Conservation (phyloP, 108 stramenopile genomes). For the Aureococcus anophagefferens region DNA sequence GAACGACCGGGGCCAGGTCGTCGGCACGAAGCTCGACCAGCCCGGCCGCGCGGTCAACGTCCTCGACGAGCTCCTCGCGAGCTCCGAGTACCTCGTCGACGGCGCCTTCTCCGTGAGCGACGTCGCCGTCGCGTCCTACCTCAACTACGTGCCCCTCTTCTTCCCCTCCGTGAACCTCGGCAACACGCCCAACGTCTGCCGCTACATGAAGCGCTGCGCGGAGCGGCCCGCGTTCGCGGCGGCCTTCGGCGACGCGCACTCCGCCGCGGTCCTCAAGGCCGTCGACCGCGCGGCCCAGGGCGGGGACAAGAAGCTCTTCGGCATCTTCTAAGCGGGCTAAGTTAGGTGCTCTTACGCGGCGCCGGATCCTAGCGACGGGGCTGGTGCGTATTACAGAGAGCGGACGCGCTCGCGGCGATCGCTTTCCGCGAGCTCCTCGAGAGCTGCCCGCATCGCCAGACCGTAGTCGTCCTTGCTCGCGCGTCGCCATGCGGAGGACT, state of each 20-base stretch:
- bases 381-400: too few relatives aligned
- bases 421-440: too few relatives aligned
- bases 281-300: slow-evolving; percentile 27
- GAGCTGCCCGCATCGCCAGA: too few relatives aligned
- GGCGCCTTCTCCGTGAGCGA: slow-evolving; percentile 64
- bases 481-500: too few relatives aligned
- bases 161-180: slow-evolving; percentile 52
- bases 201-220: slow-evolving; percentile 68
- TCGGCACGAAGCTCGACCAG: slow-evolving; percentile 61
- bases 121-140: slow-evolving; percentile 67
- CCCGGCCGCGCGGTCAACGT: slow-evolving; percentile 52
- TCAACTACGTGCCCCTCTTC: slow-evolving; percentile 74
- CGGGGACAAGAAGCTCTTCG: slow-evolving; percentile 54
- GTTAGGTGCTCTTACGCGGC: too few relatives aligned
- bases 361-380: too few relatives aligned
- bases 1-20: slow-evolving; percentile 67
- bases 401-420: too few relatives aligned
- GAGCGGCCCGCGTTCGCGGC: slow-evolving; percentile 51
- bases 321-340: slow-evolving; percentile 47
- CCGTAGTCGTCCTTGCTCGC: too few relatives aligned
- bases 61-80: slow-evolving; percentile 50
- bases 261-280: slow-evolving; percentile 38
- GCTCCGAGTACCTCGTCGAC: slow-evolving; percentile 43
- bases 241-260: slow-evolving; percentile 61
- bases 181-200: slow-evolving; percentile 57